These are phyloP conservation scores for Trametes meyenii DNA, from an alignment of 768 basidiomycete species.

Conservation along the genomic window DNA sequence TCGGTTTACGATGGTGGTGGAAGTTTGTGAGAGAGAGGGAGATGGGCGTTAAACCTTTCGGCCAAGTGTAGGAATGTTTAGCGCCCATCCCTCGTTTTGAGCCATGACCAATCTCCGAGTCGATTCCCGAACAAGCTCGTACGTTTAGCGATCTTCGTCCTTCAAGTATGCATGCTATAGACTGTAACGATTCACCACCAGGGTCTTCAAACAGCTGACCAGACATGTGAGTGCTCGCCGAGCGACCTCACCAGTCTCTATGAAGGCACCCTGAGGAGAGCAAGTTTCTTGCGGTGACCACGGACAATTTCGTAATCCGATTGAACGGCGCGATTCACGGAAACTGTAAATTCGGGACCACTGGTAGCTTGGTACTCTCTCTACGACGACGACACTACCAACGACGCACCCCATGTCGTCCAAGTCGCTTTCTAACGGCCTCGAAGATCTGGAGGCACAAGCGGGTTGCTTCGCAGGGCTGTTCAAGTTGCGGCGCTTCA, in stretches of 20 bases:
- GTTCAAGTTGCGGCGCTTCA: slow-evolving; percentile 1
- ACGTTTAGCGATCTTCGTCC: no score
- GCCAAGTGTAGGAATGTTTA: no score
- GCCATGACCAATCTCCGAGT: no score
- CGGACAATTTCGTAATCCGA: slow-evolving; percentile 15
- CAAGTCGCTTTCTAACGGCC: neutral
- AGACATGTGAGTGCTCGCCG: neutral
- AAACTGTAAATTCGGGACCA: neutral
- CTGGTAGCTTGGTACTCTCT: no score
- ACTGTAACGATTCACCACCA: no score
- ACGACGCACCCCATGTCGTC: neutral
- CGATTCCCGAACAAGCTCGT: no score
- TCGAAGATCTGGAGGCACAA: neutral
- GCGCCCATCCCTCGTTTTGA: no score
- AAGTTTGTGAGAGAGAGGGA: neutral
- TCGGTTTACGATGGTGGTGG: neutral
- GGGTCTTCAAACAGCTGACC: neutral
- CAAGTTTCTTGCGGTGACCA: slow-evolving; percentile 9
- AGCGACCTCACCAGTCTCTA: neutral
- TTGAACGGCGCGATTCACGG: neutral
- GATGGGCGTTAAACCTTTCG: neutral
- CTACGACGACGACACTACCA: neutral
- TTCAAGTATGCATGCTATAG: no score
- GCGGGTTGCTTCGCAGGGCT: slow-evolving; percentile 15
- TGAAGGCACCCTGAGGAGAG: neutral